Evolutionary conservation across 768 basidiomycete species (phyloP).

Genomic region (Suillus americanus): DNA sequence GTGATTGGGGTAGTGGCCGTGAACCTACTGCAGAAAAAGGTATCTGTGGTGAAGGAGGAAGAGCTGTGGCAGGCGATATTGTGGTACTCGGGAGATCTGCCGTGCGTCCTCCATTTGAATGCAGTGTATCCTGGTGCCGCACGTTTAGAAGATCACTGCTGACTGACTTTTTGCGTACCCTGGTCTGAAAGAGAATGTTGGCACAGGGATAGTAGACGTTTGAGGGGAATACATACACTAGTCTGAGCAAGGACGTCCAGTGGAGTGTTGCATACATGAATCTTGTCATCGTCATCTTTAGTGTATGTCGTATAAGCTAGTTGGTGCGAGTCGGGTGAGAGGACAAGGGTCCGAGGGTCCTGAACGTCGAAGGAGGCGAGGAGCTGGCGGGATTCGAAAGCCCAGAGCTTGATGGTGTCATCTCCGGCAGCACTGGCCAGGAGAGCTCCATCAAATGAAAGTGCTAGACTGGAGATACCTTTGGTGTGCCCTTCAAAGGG

Average conservation of each 20-base stretch:
- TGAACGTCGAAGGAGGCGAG: background rate
- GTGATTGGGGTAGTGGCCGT: background rate
- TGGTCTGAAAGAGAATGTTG: no score
- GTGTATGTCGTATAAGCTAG: background rate
- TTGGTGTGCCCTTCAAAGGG: background rate
- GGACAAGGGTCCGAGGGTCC: rapidly evolving
- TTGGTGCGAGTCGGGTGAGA: background rate
- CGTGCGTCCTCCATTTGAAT: no score
- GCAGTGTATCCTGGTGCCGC: no score
- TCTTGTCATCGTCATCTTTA: background rate
- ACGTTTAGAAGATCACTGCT: no score
- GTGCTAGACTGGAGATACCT: rapidly evolving
- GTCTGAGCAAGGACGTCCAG: background rate
- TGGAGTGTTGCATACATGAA: background rate
- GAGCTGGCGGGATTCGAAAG: background rate
- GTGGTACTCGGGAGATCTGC: no score
- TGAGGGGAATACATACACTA: background rate
- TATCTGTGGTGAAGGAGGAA: no score
- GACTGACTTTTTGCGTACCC: no score
- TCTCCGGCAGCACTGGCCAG: rapidly evolving
- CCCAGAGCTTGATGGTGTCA: background rate
- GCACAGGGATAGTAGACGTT: no score
- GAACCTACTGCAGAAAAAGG: background rate
- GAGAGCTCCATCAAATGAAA: background rate
- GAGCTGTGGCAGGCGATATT: no score